phyloP scores from a whole-genome alignment of 164 flowering plant genomes.

The Vitis labrusca region DNA sequence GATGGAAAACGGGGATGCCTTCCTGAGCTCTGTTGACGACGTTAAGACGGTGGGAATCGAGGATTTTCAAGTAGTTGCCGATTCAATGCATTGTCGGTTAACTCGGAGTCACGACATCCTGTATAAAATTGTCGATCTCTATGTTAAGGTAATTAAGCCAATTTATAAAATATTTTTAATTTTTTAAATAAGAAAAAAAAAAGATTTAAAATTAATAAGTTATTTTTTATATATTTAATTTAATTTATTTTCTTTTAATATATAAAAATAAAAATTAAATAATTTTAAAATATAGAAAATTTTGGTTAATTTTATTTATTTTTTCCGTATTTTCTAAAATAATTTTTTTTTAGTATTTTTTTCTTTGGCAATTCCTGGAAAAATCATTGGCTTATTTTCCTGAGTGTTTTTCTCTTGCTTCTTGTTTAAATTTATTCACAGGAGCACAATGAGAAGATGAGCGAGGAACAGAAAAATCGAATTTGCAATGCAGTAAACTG shows the following conservation, averaged over 20 bases:
- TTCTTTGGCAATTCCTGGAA: too few species aligned
- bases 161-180: neutral
- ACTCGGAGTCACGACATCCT: conserved; percentile 52
- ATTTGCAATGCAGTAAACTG: conserved; percentile 67
- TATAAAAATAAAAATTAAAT: too few species aligned
- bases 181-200: neutral
- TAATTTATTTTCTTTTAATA: neutral
- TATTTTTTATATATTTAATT: neutral
- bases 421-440: conserved; percentile 12
- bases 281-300: too few species aligned
- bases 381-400: too few species aligned
- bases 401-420: too few species aligned
- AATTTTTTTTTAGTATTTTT: too few species aligned
- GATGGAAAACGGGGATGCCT: conserved; percentile 22
- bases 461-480: conserved; percentile 55
- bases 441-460: conserved; percentile 44
- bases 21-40: conserved; percentile 31
- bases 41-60: conserved; percentile 32
- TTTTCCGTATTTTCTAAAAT: neutral
- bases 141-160: conserved; percentile 50
- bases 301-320: neutral
- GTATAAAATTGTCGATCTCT: conserved; percentile 55
- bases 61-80: conserved; percentile 46
- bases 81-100: conserved; percentile 44
- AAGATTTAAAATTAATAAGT: too few species aligned